Percentiles rank a stretch among this genome's conserved stretches.
phyloP scores from a whole-genome alignment of 2,329 filamentous ascomycete species.

The Rutstroemia sp. region DNA sequence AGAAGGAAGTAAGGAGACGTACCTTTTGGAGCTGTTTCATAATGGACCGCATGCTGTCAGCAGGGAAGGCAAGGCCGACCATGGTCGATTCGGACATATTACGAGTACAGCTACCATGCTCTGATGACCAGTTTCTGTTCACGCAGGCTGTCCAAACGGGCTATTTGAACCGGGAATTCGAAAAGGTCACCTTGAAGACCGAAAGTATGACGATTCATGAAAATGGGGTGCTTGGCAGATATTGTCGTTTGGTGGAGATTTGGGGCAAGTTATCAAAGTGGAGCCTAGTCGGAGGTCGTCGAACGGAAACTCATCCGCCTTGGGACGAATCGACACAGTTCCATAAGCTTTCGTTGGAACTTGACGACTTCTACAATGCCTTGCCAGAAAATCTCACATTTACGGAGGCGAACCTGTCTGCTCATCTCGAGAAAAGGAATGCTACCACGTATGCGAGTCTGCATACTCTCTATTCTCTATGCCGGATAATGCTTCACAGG shows the following conservation, averaged over 20 bases:
- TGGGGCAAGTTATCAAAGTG: conserved; percentile 52
- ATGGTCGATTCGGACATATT: conserved; percentile 54
- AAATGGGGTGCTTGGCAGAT: conserved; percentile 35
- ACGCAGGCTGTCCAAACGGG: conserved; percentile 49
- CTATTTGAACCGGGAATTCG: conserved; percentile 37
- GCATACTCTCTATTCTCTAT: conserved; percentile 59
- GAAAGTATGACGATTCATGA: conserved; percentile 14
- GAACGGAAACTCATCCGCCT: conserved; percentile 44
- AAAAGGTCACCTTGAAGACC: conserved; percentile 37
- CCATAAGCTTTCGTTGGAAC: conserved; percentile 41
- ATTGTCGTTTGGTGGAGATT: conserved; percentile 51
- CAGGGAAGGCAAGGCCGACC: conserved; percentile 52
- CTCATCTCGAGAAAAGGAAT: conserved; percentile 56
- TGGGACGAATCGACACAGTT: conserved; percentile 53
- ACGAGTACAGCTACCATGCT: conserved; percentile 59
- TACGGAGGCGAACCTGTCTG: conserved; percentile 54
- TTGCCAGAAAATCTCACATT: conserved; percentile 49
- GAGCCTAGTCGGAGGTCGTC: conserved; percentile 44
- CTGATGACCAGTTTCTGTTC: conserved; percentile 57
- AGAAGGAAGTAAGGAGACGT: conserved; percentile 57
- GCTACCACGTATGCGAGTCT: conserved; percentile 59
- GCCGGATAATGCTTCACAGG: conserved; percentile 59
- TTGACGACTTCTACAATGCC: conserved; percentile 44
- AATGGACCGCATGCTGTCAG: conserved; percentile 61
- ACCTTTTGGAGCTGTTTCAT: conserved; percentile 72